Evolutionary conservation across 2,329 filamentous ascomycete genomes (phyloP).

Genomic region (Exophiala lecanii-corni): DNA sequence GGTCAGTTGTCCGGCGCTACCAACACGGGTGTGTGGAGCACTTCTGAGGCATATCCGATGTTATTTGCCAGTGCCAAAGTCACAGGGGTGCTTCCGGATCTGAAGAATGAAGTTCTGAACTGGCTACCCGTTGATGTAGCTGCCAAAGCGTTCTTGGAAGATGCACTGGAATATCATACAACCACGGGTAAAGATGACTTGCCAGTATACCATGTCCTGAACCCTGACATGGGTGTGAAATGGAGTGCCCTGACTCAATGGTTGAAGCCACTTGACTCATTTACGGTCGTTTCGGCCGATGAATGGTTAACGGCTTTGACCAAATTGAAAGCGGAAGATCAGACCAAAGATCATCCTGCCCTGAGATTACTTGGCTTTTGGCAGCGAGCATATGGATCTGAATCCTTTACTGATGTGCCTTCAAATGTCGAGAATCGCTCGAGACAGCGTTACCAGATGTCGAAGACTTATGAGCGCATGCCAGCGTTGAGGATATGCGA

Average conservation of each 20-base stretch:
- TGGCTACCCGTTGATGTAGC: slow-evolving; percentile 45
- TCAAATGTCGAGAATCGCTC: not conserved
- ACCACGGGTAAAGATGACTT: not conserved
- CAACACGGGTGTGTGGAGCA: slow-evolving; percentile 47
- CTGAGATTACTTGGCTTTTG: slow-evolving; percentile 48
- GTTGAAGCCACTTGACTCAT: slow-evolving; percentile 5
- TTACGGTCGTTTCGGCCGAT: slow-evolving; percentile 38
- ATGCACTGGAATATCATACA: not conserved
- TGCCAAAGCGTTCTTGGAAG: slow-evolving; percentile 34
- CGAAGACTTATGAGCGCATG: slow-evolving; percentile 8
- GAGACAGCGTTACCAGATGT: slow-evolving; percentile 11
- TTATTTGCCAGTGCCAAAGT: slow-evolving; percentile 44
- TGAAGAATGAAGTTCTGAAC: slow-evolving; percentile 38
- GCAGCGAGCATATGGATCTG: slow-evolving; percentile 39
- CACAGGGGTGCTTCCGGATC: slow-evolving; percentile 41
- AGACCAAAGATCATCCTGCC: slow-evolving; percentile 37
- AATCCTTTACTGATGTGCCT: not conserved
- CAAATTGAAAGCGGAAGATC: slow-evolving; percentile 23
- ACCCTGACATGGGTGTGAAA: slow-evolving; percentile 33
- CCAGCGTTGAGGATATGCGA: not conserved
- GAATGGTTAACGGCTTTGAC: slow-evolving; percentile 44
- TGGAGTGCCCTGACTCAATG: slow-evolving; percentile 13
- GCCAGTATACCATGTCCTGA: slow-evolving; percentile 47
- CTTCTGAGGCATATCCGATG: slow-evolving; percentile 49
- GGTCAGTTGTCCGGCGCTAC: slow-evolving; percentile 52